Conservation (phyloP, 768 basidiomycete species). For the Phlebiopsis flavidoalba region DNA sequence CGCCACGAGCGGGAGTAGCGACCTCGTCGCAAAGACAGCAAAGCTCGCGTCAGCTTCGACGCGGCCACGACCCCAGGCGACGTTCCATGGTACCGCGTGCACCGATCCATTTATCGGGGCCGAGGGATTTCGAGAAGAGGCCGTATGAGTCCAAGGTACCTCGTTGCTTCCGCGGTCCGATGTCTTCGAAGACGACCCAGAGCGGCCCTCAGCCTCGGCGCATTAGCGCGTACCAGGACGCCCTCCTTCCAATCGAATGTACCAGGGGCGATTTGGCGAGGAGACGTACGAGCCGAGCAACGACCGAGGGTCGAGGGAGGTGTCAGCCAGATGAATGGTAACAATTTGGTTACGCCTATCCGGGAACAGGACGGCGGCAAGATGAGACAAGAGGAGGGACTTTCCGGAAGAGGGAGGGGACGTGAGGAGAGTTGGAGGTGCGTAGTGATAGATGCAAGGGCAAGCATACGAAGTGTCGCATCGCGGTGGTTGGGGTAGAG, state of each 20-base stretch:
- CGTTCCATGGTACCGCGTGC: conserved; percentile 58
- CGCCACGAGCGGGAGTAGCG: conserved; percentile 43
- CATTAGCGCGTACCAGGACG: conserved; percentile 83
- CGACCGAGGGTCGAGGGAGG: conserved; percentile 90
- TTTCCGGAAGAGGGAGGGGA: conserved; percentile 90
- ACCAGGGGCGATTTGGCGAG: conserved; percentile 74
- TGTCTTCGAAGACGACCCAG: conserved; percentile 93
- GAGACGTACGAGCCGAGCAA: conserved; percentile 92
- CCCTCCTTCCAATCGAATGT: conserved; percentile 97
- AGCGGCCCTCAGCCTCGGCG: conserved; percentile 78
- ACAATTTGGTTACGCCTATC: conserved; percentile 63
- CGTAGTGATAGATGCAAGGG: conserved; percentile 62
- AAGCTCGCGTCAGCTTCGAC: conserved; percentile 78
- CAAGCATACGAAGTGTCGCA: conserved; percentile 57
- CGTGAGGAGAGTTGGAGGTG: conserved; percentile 75
- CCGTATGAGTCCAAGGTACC: conserved; percentile 80
- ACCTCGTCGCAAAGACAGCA: conserved; percentile 86
- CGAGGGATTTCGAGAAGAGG: conserved; percentile 75
- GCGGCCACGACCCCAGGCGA: conserved; percentile 69
- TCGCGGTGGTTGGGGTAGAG: conserved; percentile 53
- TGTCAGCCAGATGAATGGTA: conserved; percentile 88
- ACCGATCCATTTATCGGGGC: conserved; percentile 71
- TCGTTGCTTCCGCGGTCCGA: conserved; percentile 89
- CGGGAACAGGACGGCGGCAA: conserved; percentile 64
- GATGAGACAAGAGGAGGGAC: conserved; percentile 69